A percentile compares a stretch with the other conserved stretches of the same genome.
phyloP scores from a whole-genome alignment of 192 early-diverging fungal genomes.

The Coemansia umbellata region DNA sequence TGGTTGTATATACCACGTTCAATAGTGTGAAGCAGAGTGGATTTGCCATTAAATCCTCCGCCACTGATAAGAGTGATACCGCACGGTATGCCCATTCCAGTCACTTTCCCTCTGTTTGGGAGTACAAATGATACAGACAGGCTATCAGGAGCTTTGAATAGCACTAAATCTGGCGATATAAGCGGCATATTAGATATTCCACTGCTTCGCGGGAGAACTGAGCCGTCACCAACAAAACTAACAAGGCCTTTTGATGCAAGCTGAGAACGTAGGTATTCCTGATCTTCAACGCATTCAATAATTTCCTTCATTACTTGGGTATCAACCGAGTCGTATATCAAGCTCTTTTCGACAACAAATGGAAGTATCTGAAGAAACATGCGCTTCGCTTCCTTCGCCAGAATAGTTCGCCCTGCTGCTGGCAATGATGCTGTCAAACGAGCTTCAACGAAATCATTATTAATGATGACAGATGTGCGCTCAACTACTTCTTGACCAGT shows the following conservation, averaged over 20 bases:
- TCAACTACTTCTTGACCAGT: slow-evolving; percentile 57
- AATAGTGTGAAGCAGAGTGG: slow-evolving; percentile 56
- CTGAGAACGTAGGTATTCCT: slow-evolving; percentile 43
- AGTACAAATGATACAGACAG: slow-evolving; percentile 38
- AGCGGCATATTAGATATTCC: slow-evolving; percentile 52
- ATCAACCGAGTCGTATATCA: slow-evolving; percentile 28
- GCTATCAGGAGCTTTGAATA: slow-evolving; percentile 38
- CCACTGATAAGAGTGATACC: slow-evolving; percentile 55
- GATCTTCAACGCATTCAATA: slow-evolving; percentile 52
- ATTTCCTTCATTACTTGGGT: slow-evolving; percentile 13
- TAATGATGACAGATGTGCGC: slow-evolving; percentile 41
- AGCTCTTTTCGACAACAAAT: slow-evolving; percentile 16
- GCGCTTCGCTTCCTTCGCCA: slow-evolving; percentile 26
- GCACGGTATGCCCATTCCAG: slow-evolving; percentile 50
- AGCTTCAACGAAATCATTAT: slow-evolving; percentile 29
- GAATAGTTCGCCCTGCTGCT: slow-evolving; percentile 50
- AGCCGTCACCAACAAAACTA: slow-evolving; percentile 52
- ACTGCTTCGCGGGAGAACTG: slow-evolving; percentile 51
- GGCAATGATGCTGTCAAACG: slow-evolving; percentile 50
- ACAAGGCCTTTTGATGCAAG: slow-evolving; percentile 33
- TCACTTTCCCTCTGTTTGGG: slow-evolving; percentile 48
- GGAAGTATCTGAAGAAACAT: slow-evolving; percentile 48
- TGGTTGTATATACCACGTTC: slow-evolving; percentile 57
- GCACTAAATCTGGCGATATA: slow-evolving; percentile 6
- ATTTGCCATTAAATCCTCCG: slow-evolving; percentile 59